Evolutionary conservation across 2,329 filamentous ascomycete species (phyloP), one percentile per base, ranked within the genome.

Genomic region (Penicillium sp.): DNA sequence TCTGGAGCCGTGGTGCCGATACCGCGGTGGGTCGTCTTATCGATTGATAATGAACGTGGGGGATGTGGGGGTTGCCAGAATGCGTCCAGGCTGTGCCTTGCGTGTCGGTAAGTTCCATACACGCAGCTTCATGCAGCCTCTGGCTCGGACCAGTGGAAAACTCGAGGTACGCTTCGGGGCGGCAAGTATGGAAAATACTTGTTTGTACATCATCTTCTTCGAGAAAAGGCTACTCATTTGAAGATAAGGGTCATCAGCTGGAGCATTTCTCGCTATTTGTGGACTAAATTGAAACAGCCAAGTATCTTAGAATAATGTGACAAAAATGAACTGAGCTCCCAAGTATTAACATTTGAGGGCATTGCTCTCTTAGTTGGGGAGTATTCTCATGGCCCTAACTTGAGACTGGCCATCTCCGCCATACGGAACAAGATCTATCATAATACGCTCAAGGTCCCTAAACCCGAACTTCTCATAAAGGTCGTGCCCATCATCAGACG

Each of bases 401-500:
- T 39, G 18, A 14, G 33, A 31, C 35, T 51, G 42, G 3, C 55
- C 49, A 14, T 36, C 28, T 11, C 58, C 58, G 22, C 60, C 56
- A 50, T 60, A 62, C 25, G 56, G 54, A 9, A 27, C 38, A 30
- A 57, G 36, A 40, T 57, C 57, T 20, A 57, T 16, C 18, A 30
- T 9, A 18, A 54, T 20, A 9, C 28, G 25, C 24, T 63, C 56
- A 11, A 58, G 46, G 46, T 67, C 65, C 14, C 46, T 25, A 35
- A 68, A 69, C 3, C 66, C 68, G 53, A 61, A 57, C 42, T 63
- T 65, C 30, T 43, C 47, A 44, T 70, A 70, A 7, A 69, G 43
- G 8, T 46, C 50, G 31, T 61, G 51, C 5, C 65, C 67, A 44
- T 60, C 48, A 20, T 45, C 22, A 10, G 64, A 63, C 9, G 65